Evolutionary conservation across 257 asterid genomes (phyloP), one percentile per base, ranked within the genome.

Genomic region (Nicotiana sylvestris): DNA sequence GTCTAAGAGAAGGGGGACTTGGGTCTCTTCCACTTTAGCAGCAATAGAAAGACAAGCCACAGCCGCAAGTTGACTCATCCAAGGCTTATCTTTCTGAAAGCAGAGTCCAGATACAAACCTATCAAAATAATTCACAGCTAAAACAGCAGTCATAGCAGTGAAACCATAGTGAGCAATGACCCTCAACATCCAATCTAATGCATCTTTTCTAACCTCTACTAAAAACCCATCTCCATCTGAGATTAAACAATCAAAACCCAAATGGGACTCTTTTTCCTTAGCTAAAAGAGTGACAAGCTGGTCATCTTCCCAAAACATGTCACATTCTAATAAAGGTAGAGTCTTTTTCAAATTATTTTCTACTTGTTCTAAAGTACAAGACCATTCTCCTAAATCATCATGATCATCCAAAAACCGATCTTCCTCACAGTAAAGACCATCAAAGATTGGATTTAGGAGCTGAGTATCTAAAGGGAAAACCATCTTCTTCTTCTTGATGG

Each of bases 41-140:
- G 99, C 99, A n/a, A 96, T 76, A 6, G 98, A 96, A 76, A 96
- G 95, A 77, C 97, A 96, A 66, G 99, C 97, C 27, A 96, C 98
- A 51, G 98, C 93, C 79, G 91, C 92, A 78, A 96, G 88, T 85
- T 94, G 99, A 84, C 93, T 87, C 98, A 90, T 94, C 99, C 98
- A 96, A 29, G 97, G 97, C 92, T 91, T 93, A 90, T 94, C 99
- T 46, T 84, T 90, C 93, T 93, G 95, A 81, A 94, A 91, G 82
- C 86, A 87, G 21, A 70, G 61, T 84, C 95, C 92, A 1, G 92
- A 77, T 15, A 94, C 30, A 77, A 91, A 93, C 86, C 97, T 88
- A 87, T 94, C 97, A 35, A 83, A 94, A 70, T 92, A 94, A 83
- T 86, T 86, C 74, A 90, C 96, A 83, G 96, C 93, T 25, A 96